Evolutionary conservation across 2,329 filamentous ascomycete genomes (phyloP).

Genomic region (Fusarium pseudoanthophilum): DNA sequence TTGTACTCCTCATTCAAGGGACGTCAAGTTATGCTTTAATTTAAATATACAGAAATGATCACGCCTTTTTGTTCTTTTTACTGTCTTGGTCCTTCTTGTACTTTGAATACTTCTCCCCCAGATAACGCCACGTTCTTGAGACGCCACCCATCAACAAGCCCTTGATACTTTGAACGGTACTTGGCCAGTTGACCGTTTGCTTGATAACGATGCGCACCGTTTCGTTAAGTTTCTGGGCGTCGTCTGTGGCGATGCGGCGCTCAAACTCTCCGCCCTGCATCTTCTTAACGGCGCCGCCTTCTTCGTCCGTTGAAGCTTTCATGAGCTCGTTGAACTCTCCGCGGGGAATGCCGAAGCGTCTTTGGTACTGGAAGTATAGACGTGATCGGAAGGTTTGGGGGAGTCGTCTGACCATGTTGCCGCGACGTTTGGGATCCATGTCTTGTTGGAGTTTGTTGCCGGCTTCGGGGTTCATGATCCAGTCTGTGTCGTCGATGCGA

Average conservation of each 20-base stretch:
- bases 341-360: constrained; percentile 86
- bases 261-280: constrained; percentile 88
- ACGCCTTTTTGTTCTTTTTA: constrained; percentile 40
- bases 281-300: constrained; percentile 73
- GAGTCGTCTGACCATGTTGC: constrained; percentile 95
- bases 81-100: constrained; percentile 59
- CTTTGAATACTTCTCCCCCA: constrained; percentile 83
- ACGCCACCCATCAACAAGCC: constrained; percentile 82
- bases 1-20: constrained; percentile 16
- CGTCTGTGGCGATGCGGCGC: constrained; percentile 79
- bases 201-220: constrained; percentile 82
- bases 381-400: constrained; percentile 88
- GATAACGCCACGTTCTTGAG: constrained; percentile 75
- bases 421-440: constrained; percentile 89
- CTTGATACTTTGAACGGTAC: constrained; percentile 87
- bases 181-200: constrained; percentile 92
- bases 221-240: constrained; percentile 71
- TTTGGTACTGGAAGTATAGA: constrained; percentile 94
- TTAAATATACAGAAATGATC: neutral
- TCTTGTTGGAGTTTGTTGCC: constrained; percentile 83
- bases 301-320: constrained; percentile 76
- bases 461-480: constrained; percentile 58
- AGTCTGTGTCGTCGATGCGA: constrained; percentile 52
- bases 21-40: neutral
- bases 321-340: constrained; percentile 89